These are phyloP conservation scores for Salix caprea DNA, from an alignment of 345 rosid species.

Conservation along the genomic window DNA sequence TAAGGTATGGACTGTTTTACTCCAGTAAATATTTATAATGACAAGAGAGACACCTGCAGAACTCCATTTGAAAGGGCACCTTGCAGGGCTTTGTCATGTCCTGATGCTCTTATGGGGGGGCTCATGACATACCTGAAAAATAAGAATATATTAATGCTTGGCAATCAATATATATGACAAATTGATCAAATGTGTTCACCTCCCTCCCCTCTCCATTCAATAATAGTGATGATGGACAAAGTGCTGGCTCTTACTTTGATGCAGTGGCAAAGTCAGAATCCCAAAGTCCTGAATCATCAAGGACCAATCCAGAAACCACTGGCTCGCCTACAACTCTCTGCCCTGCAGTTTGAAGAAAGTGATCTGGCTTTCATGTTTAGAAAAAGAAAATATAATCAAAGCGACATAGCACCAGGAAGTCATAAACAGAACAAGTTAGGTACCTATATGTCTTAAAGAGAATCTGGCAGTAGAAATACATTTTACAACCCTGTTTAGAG, in stretches of 20 bases:
- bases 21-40: not conserved
- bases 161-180: constrained; percentile 7
- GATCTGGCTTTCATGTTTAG: not conserved
- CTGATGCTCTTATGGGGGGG: constrained; percentile 85
- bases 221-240: not conserved
- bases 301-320: constrained; percentile 83
- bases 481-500: not conserved
- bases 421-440: not conserved
- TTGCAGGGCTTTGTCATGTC: constrained; percentile 84
- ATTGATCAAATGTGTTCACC: not conserved
- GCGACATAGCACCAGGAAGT: not conserved
- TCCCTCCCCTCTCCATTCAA: not conserved
- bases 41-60: constrained; percentile 59
- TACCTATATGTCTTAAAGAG: too few species aligned
- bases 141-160: constrained; percentile 7
- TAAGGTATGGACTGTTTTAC: not conserved
- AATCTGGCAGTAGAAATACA: not conserved
- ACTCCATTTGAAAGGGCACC: constrained; percentile 90
- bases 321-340: constrained; percentile 94
- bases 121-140: constrained; percentile 89
- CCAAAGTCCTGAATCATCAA: constrained; percentile 89
- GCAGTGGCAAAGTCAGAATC: constrained; percentile 78
- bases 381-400: not conserved
- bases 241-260: constrained; percentile 52
- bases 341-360: constrained; percentile 52